Conservation (phyloP, 805 yeast genomes). For the Maudiozyma bulderi region DNA sequence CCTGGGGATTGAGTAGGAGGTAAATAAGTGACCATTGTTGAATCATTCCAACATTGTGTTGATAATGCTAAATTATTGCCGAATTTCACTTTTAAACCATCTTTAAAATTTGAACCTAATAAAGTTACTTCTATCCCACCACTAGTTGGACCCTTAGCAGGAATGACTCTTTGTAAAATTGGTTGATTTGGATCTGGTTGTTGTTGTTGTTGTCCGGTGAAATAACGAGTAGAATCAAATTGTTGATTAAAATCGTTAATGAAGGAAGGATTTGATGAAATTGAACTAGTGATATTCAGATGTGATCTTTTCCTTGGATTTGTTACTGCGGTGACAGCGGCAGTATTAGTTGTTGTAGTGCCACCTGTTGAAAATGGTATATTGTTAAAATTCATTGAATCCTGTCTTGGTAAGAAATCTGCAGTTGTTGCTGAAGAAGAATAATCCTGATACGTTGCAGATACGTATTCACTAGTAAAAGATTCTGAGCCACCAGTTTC, state of each 20-base stretch:
- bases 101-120: constrained; percentile 76
- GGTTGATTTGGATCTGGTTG: constrained; percentile 30
- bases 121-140: constrained; percentile 96
- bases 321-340: background rate
- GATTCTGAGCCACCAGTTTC: constrained; percentile 50
- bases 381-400: background rate
- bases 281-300: background rate
- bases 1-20: constrained; percentile 91
- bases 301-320: constrained; percentile 5
- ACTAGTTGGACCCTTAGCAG: constrained; percentile 89
- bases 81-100: constrained; percentile 75
- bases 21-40: constrained; percentile 84
- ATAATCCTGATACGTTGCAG: constrained; percentile 1
- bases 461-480: constrained; percentile 9
- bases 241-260: background rate
- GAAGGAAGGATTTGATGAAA: background rate
- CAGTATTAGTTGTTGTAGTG: background rate
- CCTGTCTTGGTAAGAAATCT: constrained; percentile 1
- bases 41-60: constrained; percentile 93
- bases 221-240: background rate
- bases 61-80: constrained; percentile 73
- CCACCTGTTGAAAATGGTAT: background rate
- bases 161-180: constrained; percentile 75
- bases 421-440: constrained; percentile 3
- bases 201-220: background rate